These are phyloP conservation scores for Phtheirospermum japonicum DNA, from an alignment of 257 asterid species.

Conservation along the genomic window DNA sequence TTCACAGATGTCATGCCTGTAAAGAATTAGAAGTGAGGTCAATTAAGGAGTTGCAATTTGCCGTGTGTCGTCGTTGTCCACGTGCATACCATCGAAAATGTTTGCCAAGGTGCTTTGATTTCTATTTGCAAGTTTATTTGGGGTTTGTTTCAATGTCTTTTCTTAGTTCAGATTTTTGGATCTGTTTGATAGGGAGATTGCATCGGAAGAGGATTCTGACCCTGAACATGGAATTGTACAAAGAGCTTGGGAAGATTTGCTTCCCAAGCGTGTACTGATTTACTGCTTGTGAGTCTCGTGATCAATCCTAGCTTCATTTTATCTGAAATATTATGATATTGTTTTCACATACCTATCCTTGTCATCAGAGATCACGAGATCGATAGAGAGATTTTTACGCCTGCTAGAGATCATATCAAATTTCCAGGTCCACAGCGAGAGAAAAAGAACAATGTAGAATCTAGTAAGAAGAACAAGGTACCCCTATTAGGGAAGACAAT, in stretches of 20 bases:
- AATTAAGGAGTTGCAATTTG: conserved; percentile 56
- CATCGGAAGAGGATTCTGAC: conserved; percentile 42
- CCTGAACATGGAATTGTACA: conserved; percentile 31
- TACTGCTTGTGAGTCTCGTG: conserved; percentile 73
- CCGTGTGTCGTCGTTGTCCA: conserved; percentile 98
- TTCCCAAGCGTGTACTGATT: conserved; percentile 69
- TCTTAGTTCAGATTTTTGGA: conserved; percentile 18
- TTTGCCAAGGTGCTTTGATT: conserved; percentile 64
- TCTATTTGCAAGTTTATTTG: conserved; percentile 20
- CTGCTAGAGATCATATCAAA: conserved; percentile 63
- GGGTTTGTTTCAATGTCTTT: conserved; percentile 9
- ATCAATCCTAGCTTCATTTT: conserved; percentile 14
- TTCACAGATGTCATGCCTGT: conserved; percentile 69
- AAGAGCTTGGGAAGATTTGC: conserved; percentile 88
- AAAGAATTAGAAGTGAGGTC: conserved; percentile 63
- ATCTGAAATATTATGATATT: conserved; percentile 5
- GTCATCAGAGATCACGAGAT: conserved; percentile 64
- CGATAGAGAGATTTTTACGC: conserved; percentile 47
- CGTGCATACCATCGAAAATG: conserved; percentile 87
- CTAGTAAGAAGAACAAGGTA: conserved; percentile 26
- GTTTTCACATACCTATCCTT: conserved; percentile 21
- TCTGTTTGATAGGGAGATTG: conserved; percentile 47
- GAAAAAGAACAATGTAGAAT: conserved; percentile 32
- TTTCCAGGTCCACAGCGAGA: conserved; percentile 54
- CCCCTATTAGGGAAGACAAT: conserved; percentile 24